Conservation (phyloP, 345 rosid genomes). For the Citrus reticulata region DNA sequence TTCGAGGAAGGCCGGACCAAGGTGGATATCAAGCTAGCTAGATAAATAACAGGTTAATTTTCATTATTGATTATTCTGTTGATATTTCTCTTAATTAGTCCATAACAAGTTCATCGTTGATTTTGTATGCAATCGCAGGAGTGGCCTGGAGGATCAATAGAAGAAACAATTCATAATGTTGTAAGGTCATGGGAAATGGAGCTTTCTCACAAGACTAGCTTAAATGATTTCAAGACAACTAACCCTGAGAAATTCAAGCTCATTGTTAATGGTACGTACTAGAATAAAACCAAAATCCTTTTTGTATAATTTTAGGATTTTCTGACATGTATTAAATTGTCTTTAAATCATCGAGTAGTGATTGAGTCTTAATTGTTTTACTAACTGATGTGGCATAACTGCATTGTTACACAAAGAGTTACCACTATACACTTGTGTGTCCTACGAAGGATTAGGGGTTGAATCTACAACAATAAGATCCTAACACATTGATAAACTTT, state of each 20-base stretch:
- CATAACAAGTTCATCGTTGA: neutral
- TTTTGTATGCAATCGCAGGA: constrained; percentile 31
- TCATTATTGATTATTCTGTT: neutral
- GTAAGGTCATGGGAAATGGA: constrained; percentile 90
- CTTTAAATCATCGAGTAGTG: too few relatives aligned
- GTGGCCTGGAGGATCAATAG: constrained; percentile 72
- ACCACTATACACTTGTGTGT: too few relatives aligned
- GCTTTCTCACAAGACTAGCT: constrained; percentile 61
- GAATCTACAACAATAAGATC: neutral
- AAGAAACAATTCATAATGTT: constrained; percentile 73
- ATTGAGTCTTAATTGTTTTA: too few relatives aligned
- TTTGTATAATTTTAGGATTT: neutral
- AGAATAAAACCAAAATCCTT: neutral
- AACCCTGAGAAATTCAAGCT: constrained; percentile 69
- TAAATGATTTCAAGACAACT: constrained; percentile 64
- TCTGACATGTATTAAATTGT: too few relatives aligned
- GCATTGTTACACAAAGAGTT: too few relatives aligned
- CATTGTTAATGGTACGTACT: constrained; percentile 54
- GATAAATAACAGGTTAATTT: too few relatives aligned
- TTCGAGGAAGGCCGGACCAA: constrained; percentile 66
- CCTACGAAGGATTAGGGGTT: too few relatives aligned
- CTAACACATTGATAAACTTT: neutral
- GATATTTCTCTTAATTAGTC: neutral
- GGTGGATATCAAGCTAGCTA: constrained; percentile 18
- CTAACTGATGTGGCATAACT: too few relatives aligned